phyloP scores from a whole-genome alignment of 1,139 yeast species.

The Candida dubliniensis region DNA sequence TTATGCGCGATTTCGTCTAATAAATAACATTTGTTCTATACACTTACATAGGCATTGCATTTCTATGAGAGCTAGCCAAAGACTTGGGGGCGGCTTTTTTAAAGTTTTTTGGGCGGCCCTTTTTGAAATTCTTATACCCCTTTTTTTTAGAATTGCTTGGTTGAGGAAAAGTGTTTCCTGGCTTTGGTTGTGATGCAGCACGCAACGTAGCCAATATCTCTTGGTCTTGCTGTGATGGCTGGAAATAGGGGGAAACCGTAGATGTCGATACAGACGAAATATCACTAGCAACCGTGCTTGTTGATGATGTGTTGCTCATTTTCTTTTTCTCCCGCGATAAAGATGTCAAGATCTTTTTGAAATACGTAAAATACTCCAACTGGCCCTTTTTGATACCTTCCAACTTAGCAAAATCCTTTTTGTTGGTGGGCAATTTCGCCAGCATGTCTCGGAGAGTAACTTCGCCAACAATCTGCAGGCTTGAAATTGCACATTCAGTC shows the following conservation, averaged over 20 bases:
- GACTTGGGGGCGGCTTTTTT: no score
- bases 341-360: constrained; percentile 43
- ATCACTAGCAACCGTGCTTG: constrained; percentile 2
- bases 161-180: no score
- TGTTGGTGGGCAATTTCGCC: constrained; percentile 51
- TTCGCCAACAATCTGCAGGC: constrained; percentile 48
- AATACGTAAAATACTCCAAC: constrained; percentile 43
- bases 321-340: constrained; percentile 36
- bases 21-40: no score
- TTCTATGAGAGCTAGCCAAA: no score
- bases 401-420: constrained; percentile 48
- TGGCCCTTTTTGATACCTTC: constrained; percentile 43
- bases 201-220: no score
- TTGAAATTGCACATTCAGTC: constrained; percentile 38
- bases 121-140: no score
- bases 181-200: no score
- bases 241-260: background rate
- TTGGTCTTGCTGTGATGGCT: background rate
- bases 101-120: no score
- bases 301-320: background rate
- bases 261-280: background rate
- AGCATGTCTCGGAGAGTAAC: constrained; percentile 57
- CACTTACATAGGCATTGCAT: no score
- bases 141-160: no score
- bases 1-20: no score